Percentiles rank a stretch among this genome's conserved stretches.
Evolutionary conservation across 345 rosid species (phyloP).

Genomic region (Cardamine resedifolia): DNA sequence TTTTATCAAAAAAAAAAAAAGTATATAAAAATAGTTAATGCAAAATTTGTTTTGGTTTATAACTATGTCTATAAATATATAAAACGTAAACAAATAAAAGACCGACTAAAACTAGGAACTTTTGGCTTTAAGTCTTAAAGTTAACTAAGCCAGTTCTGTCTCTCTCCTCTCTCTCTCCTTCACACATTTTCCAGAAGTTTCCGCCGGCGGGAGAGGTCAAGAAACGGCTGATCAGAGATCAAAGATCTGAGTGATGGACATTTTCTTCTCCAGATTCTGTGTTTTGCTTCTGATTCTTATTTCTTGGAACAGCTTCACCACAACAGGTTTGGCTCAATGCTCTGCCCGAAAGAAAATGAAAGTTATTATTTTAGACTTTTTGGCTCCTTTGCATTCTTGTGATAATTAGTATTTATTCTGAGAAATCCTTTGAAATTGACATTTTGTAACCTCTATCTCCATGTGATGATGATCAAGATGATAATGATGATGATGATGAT

Average conservation of each 20-base stretch:
- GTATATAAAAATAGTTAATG: neutral
- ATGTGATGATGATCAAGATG: neutral
- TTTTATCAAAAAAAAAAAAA: too few relatives aligned
- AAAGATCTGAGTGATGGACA: slow-evolving; percentile 41
- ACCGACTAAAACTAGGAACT: slow-evolving; percentile 15
- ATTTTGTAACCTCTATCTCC: neutral
- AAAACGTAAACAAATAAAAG: slow-evolving; percentile 13
- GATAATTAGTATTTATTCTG: slow-evolving; percentile 4
- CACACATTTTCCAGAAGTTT: slow-evolving; percentile 25
- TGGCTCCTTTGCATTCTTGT: slow-evolving; percentile 18
- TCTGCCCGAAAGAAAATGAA: neutral
- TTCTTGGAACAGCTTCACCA: slow-evolving; percentile 44
- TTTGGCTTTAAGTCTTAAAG: slow-evolving; percentile 34
- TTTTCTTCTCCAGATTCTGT: slow-evolving; percentile 30
- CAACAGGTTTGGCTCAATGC: slow-evolving; percentile 50
- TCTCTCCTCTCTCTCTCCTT: slow-evolving; percentile 8
- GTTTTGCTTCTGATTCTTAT: slow-evolving; percentile 43
- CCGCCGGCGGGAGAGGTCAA: slow-evolving; percentile 27
- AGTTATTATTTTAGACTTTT: neutral
- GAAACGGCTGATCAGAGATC: neutral
- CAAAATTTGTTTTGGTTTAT: neutral
- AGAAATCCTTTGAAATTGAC: neutral
- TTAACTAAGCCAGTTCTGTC: slow-evolving; percentile 13
- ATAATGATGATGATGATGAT: neutral
- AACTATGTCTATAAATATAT: neutral